Evolutionary conservation across 1,139 yeast species (phyloP), one percentile per base, ranked within the genome.

Genomic region (Saccharomycopsis phalli): DNA sequence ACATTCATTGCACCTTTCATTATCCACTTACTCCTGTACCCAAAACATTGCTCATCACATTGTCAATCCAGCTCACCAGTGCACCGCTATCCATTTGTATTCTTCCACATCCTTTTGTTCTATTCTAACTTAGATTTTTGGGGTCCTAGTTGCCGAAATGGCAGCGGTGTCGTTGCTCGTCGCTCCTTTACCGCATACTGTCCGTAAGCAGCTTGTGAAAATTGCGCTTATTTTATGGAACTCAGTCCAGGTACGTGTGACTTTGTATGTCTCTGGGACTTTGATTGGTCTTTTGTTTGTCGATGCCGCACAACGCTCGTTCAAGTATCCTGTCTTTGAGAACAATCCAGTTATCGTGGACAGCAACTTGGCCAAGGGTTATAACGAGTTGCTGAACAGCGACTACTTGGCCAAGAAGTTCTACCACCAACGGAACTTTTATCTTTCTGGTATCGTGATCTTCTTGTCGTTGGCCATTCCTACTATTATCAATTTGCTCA

Each of bases 361-460:
- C 19, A 18, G 11, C 21, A 33, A 37, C 21, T 20, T 35, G 23
- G 10, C 13, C 4, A 36, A 36, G 17, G 47, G 47, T 11, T 44
- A 44, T 20, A 42, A 40, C 25, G 47, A 44, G 16, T 22, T 44
- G 20, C 17, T 34, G 1, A 36, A 43, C 30, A 42, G 46, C 26
- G 47, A 44, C 19, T 41, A 36, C 32, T 28, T 43, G 4, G 48
- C 44, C 23, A 43, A 30, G 33, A 45, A 45, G 26, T 45, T 45
- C 26, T 45, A 45, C 31, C 36, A 45, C 27, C 48, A 45, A 28
- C 36, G 48, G 31, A 45, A 45, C 31, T 43, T 45, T 21, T 45
- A 45, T 25, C 32, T 45, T 6, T 34, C 48, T 2, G 48, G 48
- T 18, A 43, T 40, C 13, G 46, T 45, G 8, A 31, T 37, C 18